These are phyloP conservation scores for Eimeria acervulina DNA, from an alignment of 169 alveolate species.

Conservation along the genomic window DNA sequence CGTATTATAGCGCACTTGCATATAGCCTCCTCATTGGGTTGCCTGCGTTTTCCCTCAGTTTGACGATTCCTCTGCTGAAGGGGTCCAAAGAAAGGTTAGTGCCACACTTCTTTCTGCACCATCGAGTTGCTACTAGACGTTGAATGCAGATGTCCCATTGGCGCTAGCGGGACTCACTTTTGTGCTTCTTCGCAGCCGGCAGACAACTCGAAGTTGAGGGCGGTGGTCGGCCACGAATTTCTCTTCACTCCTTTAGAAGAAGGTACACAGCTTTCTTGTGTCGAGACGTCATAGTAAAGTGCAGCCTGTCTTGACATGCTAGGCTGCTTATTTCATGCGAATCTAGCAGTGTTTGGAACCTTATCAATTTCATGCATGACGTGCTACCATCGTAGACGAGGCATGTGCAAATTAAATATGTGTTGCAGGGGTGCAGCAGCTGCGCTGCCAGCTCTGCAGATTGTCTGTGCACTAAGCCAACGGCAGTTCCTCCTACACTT, in stretches of 20 bases:
- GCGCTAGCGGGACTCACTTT: not conserved
- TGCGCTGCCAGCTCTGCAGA: not conserved
- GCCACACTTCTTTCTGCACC: not conserved
- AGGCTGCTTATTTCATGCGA: not conserved
- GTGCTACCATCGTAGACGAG: not conserved
- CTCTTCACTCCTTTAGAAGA: slow-evolving; percentile 64
- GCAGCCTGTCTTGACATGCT: not conserved
- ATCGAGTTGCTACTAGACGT: not conserved
- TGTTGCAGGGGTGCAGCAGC: not conserved
- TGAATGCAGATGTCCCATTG: not conserved
- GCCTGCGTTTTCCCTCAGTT: slow-evolving; percentile 50
- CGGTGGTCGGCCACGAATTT: slow-evolving; percentile 47
- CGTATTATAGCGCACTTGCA: not conserved
- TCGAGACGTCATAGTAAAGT: not conserved
- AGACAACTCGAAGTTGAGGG: slow-evolving; percentile 60
- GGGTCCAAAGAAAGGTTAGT: slow-evolving; percentile 61
- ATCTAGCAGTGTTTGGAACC: not conserved
- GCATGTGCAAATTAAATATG: not conserved
- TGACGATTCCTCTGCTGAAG: slow-evolving; percentile 55
- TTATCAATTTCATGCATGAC: not conserved
- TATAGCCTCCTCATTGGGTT: not conserved
- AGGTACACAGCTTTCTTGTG: not conserved
- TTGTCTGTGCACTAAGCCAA: not conserved
- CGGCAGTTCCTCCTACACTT: not conserved
- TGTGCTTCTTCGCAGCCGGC: slow-evolving; percentile 63